Conservation (phyloP, 2,329 filamentous ascomycete species). For the Sarocladiaceae sp. region DNA sequence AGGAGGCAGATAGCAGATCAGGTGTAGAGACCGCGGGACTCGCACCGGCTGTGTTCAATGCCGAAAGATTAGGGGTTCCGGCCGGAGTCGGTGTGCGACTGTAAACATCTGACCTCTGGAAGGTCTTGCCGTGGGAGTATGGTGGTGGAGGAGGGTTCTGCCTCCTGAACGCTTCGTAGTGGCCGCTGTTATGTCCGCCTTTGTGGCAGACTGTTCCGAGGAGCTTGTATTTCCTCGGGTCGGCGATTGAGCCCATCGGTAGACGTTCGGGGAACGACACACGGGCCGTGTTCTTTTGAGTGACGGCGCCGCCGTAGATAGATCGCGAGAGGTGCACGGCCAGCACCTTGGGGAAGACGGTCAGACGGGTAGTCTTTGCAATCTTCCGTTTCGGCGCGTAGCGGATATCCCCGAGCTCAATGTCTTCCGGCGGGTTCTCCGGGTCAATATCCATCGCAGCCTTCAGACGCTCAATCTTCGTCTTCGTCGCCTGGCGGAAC, state of each 20-base stretch:
- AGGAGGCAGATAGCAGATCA: slow-evolving; percentile 38
- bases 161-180: slow-evolving; percentile 93
- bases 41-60: slow-evolving; percentile 25
- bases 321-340: slow-evolving; percentile 90
- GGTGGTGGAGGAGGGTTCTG: slow-evolving; percentile 70
- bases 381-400: slow-evolving; percentile 79
- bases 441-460: slow-evolving; percentile 74
- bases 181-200: slow-evolving; percentile 90
- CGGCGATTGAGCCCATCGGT: slow-evolving; percentile 72
- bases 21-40: slow-evolving; percentile 44
- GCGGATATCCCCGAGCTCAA: slow-evolving; percentile 70
- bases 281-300: slow-evolving; percentile 91
- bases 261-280: slow-evolving; percentile 88
- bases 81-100: slow-evolving; percentile 55
- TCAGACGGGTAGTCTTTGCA: slow-evolving; percentile 81
- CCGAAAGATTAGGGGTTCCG: slow-evolving; percentile 42
- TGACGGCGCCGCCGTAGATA: slow-evolving; percentile 78
- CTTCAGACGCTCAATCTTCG: slow-evolving; percentile 62
- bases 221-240: slow-evolving; percentile 76
- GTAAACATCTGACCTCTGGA: slow-evolving; percentile 71
- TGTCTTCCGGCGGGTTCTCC: slow-evolving; percentile 67
- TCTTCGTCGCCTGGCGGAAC: slow-evolving; percentile 47
- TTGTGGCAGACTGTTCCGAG: slow-evolving; percentile 90
- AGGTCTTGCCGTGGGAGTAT: slow-evolving; percentile 76
- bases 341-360: slow-evolving; percentile 81